These are phyloP conservation scores for Marasmius sp. DNA, from an alignment of 1,284 basidiomycete genomes.

Conservation along the genomic window DNA sequence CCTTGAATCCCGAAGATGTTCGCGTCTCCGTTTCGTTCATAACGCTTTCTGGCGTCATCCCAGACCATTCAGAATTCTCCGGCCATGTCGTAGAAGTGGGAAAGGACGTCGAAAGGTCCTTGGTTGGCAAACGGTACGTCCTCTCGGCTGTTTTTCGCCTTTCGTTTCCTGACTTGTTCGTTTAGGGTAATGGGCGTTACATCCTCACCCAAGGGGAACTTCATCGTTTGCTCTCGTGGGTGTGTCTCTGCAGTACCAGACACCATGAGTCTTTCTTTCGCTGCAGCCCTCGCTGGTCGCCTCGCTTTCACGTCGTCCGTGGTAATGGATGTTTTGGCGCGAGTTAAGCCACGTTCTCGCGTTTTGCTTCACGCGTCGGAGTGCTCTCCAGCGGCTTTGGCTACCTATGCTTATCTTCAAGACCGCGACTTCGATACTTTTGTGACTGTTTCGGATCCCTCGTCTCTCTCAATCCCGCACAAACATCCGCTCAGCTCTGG, in stretches of 20 bases:
- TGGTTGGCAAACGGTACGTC: not conserved
- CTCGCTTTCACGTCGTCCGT: conserved; percentile 4
- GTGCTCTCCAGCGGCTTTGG: not conserved
- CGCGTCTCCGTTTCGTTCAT: conserved; percentile 14
- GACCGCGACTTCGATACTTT: not conserved
- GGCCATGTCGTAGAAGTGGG: not conserved
- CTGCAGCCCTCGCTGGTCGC: conserved; percentile 1
- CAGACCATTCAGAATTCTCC: conserved; percentile 7
- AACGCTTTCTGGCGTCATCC: conserved; percentile 11
- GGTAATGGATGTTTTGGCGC: not conserved
- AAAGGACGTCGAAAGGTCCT: not conserved
- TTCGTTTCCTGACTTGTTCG: not conserved
- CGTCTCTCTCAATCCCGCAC: not conserved
- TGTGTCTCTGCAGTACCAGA: not conserved
- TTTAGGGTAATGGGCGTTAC: not conserved
- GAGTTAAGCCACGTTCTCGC: not conserved
- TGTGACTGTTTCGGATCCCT: not conserved
- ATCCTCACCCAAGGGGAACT: not conserved
- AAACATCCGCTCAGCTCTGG: not conserved
- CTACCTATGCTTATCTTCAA: conserved; percentile 1
- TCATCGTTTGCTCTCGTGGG: not conserved
- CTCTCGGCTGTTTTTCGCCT: not conserved
- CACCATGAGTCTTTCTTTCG: not conserved
- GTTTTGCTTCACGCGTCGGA: not conserved
- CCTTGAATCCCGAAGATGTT: conserved; percentile 13